Evolutionary conservation across 768 basidiomycete species (phyloP), one percentile per base, ranked within the genome.

Genomic region (Tulasnella sp.): DNA sequence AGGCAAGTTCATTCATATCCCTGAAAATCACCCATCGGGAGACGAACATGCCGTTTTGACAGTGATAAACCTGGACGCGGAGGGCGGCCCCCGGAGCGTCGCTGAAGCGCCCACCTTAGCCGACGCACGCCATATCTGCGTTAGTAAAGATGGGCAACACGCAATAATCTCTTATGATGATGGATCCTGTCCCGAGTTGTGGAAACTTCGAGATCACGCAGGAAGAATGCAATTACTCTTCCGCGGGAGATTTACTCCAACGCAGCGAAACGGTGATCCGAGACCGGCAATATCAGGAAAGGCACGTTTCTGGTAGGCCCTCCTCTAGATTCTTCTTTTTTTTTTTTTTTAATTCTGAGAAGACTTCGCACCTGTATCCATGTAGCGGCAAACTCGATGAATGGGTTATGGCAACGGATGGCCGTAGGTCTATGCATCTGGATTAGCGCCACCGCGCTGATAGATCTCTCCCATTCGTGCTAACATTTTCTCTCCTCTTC

Each of bases 111-210:
- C 93, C 5, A 90, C 93, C 7, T 85, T 93, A 2, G 91, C 92
- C 82, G 91, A 93, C 80, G 91, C 93, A 75, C 89, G 91, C 72
- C 90, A 93, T 82, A 90, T 94, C 56, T 92, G 91, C 0, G 83
- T 93, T 40, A 89, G 91, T 68, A 86, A 88, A 78, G 89, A 88
- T 79, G 92, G 90, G n/a, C 86, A 89, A 10, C 86, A 91, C 8
- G 93, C 91, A n/a, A 84, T 94, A 75, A 88, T 93, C 74, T 93
- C 92, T 83, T 93, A 92, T 82, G 92, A 93, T 83, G 89, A 92
- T 82, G 91, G 91, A 88, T 92, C 91, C 4, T 89, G 92, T n/a
- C 92, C 93, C 7, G 93, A 94, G 83, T 85, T 94, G 3, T 94
- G 93, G 92, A 91, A 89, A 84, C 84, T 94, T 74, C 21, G 93